These are phyloP conservation scores for Chaetomium olivaceum DNA, from an alignment of 2,329 filamentous ascomycete species.

Conservation along the genomic window DNA sequence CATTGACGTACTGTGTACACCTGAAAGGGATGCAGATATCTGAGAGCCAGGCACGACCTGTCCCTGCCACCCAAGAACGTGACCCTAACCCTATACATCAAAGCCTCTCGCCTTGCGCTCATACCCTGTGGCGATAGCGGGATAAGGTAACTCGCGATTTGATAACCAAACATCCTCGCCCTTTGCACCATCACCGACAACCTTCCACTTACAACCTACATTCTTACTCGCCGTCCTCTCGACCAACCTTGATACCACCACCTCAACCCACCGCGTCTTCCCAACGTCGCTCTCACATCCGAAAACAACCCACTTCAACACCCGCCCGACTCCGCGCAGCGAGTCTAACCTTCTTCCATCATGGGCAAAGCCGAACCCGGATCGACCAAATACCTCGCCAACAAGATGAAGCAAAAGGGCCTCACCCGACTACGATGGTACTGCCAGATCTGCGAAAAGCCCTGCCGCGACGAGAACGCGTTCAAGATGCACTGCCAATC, in stretches of 20 bases:
- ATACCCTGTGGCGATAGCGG: not conserved
- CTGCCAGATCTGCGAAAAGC: constrained; percentile 39
- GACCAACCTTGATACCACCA: not conserved
- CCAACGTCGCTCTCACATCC: not conserved
- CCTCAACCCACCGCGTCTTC: not conserved
- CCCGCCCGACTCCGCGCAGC: constrained; percentile 31
- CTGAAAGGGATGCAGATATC: not conserved
- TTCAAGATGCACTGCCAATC: constrained; percentile 87
- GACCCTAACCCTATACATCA: not conserved
- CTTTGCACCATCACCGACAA: not conserved
- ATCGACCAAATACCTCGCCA: constrained; percentile 84
- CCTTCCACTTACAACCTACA: not conserved
- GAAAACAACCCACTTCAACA: not conserved
- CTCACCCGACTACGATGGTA: constrained; percentile 77
- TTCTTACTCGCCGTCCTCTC: too few species aligned
- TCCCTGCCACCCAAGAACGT: not conserved
- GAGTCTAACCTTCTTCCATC: constrained; percentile 40
- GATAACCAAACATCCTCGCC: not conserved
- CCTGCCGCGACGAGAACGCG: constrained; percentile 76
- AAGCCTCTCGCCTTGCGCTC: not conserved
- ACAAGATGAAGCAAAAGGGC: constrained; percentile 83
- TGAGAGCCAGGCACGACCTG: too few species aligned
- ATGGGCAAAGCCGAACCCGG: constrained; percentile 95
- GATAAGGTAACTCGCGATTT: not conserved
- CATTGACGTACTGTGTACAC: not conserved